Evolutionary conservation across 176 grass and related monocot species (phyloP).

Genomic region (Triticum timopheevii): DNA sequence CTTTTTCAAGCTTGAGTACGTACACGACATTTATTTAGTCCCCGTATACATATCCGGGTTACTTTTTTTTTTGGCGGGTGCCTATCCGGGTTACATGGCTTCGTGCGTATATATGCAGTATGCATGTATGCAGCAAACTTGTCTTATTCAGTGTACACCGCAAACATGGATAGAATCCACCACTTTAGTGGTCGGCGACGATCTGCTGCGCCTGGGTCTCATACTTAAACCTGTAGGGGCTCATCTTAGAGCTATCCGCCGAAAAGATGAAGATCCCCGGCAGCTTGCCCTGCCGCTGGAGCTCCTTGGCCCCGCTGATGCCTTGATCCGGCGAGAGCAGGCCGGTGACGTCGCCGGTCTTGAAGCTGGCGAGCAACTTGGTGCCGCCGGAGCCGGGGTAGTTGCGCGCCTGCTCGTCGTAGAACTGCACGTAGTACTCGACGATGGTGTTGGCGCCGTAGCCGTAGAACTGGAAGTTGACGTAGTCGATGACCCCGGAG

Average conservation of each 20-base stretch:
- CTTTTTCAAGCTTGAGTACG: constrained; percentile 5
- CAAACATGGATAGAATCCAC: not conserved
- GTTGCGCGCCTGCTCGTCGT: constrained; percentile 15
- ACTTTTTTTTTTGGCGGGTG: no score
- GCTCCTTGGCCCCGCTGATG: constrained; percentile 25
- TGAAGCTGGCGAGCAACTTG: constrained; percentile 56
- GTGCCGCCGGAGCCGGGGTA: constrained; percentile 43
- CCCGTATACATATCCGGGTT: not conserved
- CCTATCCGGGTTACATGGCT: not conserved
- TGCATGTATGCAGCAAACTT: not conserved
- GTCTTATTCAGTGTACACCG: not conserved
- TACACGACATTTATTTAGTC: not conserved
- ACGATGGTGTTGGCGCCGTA: constrained; percentile 48
- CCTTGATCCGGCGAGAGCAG: constrained; percentile 36
- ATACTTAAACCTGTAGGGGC: constrained; percentile 33
- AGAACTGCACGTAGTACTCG: constrained; percentile 34
- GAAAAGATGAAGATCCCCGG: constrained; percentile 61
- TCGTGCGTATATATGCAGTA: not conserved
- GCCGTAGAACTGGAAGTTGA: constrained; percentile 83
- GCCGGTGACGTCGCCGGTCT: not conserved
- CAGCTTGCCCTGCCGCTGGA: constrained; percentile 52
- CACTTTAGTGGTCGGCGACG: constrained; percentile 48
- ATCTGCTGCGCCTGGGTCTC: constrained; percentile 39
- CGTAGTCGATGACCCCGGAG: constrained; percentile 44
- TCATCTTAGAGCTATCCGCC: constrained; percentile 38